Evolutionary conservation across 306 rosid genomes (phyloP).

Genomic region (Vigna reflexopilosa): DNA sequence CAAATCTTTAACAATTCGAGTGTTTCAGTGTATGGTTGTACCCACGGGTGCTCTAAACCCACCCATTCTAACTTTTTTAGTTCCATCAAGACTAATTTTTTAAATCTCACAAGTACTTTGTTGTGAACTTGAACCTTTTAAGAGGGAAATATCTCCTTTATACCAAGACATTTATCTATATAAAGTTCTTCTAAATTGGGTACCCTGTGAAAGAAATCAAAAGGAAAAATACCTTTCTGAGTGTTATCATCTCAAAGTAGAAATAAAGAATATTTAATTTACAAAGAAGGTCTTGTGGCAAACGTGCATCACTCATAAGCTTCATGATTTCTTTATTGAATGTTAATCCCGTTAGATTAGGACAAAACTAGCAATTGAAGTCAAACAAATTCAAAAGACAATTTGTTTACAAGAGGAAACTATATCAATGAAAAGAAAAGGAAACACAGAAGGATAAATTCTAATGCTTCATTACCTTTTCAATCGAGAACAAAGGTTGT

Average conservation of each 20-base stretch:
- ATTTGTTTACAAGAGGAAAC: no score
- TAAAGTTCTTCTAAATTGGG: background rate
- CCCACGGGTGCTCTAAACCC: conserved; percentile 21
- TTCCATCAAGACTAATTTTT: background rate
- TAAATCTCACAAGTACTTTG: background rate
- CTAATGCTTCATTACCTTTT: no score
- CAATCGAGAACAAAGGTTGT: no score
- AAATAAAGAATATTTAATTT: background rate
- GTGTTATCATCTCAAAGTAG: background rate
- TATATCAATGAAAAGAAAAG: no score
- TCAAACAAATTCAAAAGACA: no score
- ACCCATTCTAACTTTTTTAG: background rate
- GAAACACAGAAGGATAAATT: no score
- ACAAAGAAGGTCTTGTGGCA: background rate
- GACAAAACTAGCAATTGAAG: no score
- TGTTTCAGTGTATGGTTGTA: background rate
- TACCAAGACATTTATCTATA: background rate
- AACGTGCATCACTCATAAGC: background rate
- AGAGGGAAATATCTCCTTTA: conserved; percentile 1
- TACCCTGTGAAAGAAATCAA: background rate
- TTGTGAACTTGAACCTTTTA: background rate
- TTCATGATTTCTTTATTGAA: no score
- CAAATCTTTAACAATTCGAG: no score
- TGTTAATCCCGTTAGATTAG: no score
- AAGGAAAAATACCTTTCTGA: background rate